Base-by-base conservation (phyloP, 768 basidiomycete species). In the Rhodotorula babjevae region DNA sequence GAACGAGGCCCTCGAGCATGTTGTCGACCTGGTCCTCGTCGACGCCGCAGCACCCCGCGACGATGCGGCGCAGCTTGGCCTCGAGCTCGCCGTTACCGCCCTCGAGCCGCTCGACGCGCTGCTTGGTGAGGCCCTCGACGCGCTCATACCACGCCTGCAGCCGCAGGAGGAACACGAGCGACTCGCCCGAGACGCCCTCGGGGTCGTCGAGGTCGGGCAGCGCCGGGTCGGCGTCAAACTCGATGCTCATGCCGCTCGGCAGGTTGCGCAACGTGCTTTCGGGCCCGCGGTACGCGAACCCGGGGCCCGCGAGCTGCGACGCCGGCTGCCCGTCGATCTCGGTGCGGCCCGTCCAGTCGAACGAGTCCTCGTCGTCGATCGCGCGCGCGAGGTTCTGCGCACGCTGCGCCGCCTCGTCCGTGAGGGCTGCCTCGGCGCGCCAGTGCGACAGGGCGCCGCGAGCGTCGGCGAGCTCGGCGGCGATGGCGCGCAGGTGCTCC, bases 401-500 rank as follows among this genome's bases (percentile, higher is more conserved):
- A 21, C 91, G 87, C 78, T 93, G 92, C 55, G 85, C 85, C 46
- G 90, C 83, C 75, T 91, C 87, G 75, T 96, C 94, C 19, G 93
- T 85, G 80, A 93, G 90, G 16, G 84, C 85, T 70, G 90, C 88
- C 50, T 86, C 85, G 1, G 82, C 79, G 80, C 93, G 90, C 87
- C 90, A 90, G 10, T 83, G 77, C 74, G 89, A 87, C 50, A 95
- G 88, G 77, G 92, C 89, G 77, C 88, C 89, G 58, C n/a, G 18
- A 96, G 89, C 79, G 93, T 91, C 76, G 93, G 93, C 89, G 31
- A 99, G 87, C 76, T 92, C 89, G 65, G 90, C 89, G 6, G 95
- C 97, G 2, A 93, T 90, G 21, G 89, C 89, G 40, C 90, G 89
- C 19, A 99, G 87, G 75, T 93, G 89, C 9, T 87, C 87, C 80